Evolutionary conservation across 768 basidiomycete species (phyloP), one percentile per base, ranked within the genome.

Genomic region (Hypholoma sublateritium): DNA sequence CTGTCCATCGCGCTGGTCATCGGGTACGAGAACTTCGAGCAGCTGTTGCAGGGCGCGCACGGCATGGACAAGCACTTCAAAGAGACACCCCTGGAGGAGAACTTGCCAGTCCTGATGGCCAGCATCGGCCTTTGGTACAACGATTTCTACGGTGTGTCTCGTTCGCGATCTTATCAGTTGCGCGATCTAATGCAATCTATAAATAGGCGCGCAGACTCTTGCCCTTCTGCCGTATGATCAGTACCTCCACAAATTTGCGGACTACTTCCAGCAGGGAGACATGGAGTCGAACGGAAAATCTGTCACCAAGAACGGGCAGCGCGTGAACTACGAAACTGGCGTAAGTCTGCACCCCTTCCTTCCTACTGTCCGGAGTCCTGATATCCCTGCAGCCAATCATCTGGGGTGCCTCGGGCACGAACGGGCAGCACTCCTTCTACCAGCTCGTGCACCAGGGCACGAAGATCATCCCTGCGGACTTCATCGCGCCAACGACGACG

Each of bases 231-330:
- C 97, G 0, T 99, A 99, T 69, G 97, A 99, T 74, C 97, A 99
- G 72, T 99, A 99, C 76, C 78, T 99, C 61, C 93, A 98, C 83
- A 97, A 96, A 73, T 99, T 99, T 66, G 96, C 97, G 36, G 97
- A 99, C 74, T 98, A 98, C 80, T 99, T 99, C 91, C 97, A 98
- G 73, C 97, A 98, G 82, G 96, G 95, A 45, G 97, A 99, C 73
- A 99, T 99, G 97, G 97, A 99, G 75, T 97, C 94, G 21, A 98
- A 99, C 72, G 97, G 97, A 56, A 99, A 98, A 79, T 91, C 85
- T 54, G 83, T 98, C 60, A 98, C 97, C 62, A 99, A 98, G 77
- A 81, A 85, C 57, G 97, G 97, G 6, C 81, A 91, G 61, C 89
- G 91, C 50, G 96, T 99, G 11, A 75, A 91, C 74, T 99, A 98